Percentiles rank a stretch among this genome's conserved stretches.
These are phyloP conservation scores for Malus sylvestris DNA, from an alignment of 306 rosid species.

Conservation along the genomic window DNA sequence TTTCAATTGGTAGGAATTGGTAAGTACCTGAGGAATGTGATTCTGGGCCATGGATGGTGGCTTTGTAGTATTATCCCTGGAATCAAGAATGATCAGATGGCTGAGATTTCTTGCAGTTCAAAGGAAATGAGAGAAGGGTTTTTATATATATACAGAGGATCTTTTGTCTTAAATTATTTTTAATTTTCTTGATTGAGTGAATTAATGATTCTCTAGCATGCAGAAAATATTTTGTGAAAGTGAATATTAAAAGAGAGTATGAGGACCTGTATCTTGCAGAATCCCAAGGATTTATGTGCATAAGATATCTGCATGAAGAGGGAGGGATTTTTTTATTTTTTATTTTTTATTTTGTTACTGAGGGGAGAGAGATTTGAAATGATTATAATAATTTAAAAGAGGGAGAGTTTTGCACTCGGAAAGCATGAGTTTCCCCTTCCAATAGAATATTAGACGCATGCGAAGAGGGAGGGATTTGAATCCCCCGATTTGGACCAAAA, in stretches of 20 bases:
- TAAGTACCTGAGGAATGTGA: neutral
- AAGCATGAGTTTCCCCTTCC: too few species aligned
- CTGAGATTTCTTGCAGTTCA: neutral
- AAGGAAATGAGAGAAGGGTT: neutral
- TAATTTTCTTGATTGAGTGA: neutral
- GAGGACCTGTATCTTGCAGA: neutral
- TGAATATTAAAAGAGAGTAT: too few species aligned
- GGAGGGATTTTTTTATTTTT: too few species aligned
- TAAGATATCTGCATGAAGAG: neutral
- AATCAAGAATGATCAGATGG: neutral
- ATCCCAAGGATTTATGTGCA: neutral
- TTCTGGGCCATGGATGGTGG: neutral
- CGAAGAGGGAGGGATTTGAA: neutral
- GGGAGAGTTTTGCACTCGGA: fast-evolving
- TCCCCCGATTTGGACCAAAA: neutral
- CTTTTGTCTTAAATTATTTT: neutral
- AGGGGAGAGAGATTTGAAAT: too few species aligned
- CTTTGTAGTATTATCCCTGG: neutral
- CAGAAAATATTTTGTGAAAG: neutral
- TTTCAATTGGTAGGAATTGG: neutral
- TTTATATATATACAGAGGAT: neutral
- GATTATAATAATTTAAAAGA: too few species aligned
- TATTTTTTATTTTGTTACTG: too few species aligned
- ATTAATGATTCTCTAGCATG: neutral
- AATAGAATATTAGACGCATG: too few species aligned